These are phyloP conservation scores for Dendryphion nanum DNA, from an alignment of 2,329 filamentous ascomycete species.

Conservation along the genomic window DNA sequence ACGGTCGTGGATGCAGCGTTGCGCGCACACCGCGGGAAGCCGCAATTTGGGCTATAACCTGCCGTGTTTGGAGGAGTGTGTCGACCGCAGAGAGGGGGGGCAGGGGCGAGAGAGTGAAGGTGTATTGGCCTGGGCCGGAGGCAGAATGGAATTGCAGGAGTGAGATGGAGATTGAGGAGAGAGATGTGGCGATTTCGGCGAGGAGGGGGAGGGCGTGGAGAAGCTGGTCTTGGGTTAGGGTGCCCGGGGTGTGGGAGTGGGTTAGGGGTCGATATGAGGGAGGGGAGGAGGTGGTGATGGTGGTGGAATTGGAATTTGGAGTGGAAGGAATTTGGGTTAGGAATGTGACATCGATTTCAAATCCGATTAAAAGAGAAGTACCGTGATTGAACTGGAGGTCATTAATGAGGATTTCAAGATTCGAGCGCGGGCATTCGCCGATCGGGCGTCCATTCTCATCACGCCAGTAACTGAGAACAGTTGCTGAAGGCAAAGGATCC, in stretches of 20 bases:
- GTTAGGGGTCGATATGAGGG: constrained; percentile 47
- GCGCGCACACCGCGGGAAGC: constrained; percentile 62
- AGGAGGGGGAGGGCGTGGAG: constrained; percentile 58
- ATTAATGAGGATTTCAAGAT: constrained; percentile 49
- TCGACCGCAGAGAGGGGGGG: constrained; percentile 69
- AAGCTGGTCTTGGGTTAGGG: constrained; percentile 62
- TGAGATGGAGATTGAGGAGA: constrained; percentile 62
- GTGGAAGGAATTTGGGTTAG: constrained; percentile 48
- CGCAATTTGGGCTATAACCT: constrained; percentile 66
- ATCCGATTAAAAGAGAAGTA: constrained; percentile 67
- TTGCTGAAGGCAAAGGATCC: constrained; percentile 55
- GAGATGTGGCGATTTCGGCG: constrained; percentile 61
- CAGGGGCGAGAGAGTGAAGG: constrained; percentile 66
- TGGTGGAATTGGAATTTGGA: constrained; percentile 12
- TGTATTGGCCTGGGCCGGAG: constrained; percentile 71
- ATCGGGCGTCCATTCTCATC: constrained; percentile 54
- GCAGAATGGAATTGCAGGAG: constrained; percentile 76
- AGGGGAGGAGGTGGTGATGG: not conserved
- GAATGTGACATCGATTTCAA: constrained; percentile 79
- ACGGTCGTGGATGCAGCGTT: constrained; percentile 73
- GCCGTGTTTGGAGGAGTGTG: constrained; percentile 66
- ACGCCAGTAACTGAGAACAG: constrained; percentile 65
- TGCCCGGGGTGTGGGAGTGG: constrained; percentile 69
- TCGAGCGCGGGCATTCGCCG: constrained; percentile 59
- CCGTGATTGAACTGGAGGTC: constrained; percentile 51